A percentile compares a stretch with the other conserved stretches of the same genome.
These are phyloP conservation scores for Collybiopsis confluens DNA, from an alignment of 768 basidiomycete species.

Conservation along the genomic window DNA sequence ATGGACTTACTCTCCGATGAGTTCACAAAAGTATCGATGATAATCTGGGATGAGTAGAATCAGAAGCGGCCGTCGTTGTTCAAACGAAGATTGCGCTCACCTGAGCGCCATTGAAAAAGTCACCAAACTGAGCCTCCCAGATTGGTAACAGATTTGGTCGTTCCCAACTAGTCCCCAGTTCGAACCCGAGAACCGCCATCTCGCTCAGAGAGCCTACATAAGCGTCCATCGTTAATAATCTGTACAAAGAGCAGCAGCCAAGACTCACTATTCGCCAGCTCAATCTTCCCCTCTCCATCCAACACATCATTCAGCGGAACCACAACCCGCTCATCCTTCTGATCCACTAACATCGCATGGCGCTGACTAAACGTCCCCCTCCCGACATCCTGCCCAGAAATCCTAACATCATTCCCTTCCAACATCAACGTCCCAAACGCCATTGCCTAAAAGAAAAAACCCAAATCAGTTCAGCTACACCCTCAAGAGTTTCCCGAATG, in stretches of 20 bases:
- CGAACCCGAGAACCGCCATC: conserved; percentile 88
- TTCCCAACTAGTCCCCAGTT: conserved; percentile 90
- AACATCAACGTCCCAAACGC: conserved; percentile 85
- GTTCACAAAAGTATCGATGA: conserved; percentile 85
- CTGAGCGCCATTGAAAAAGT: conserved; percentile 91
- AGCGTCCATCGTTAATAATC: background rate
- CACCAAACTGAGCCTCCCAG: conserved; percentile 95
- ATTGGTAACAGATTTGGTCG: conserved; percentile 75
- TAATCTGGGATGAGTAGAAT: conserved; percentile 41
- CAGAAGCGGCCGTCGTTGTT: background rate
- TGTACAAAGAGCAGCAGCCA: background rate
- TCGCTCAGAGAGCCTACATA: conserved; percentile 78
- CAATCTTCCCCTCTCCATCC: conserved; percentile 60
- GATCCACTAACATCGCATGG: conserved; percentile 91
- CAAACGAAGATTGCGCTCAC: conserved; percentile 19
- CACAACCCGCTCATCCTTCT: conserved; percentile 71
- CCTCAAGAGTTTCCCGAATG: no score
- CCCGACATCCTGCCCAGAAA: conserved; percentile 92
- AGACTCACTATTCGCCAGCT: conserved; percentile 78
- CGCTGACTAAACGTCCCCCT: conserved; percentile 86
- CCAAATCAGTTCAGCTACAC: background rate
- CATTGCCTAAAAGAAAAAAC: conserved; percentile 49
- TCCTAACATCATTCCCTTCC: conserved; percentile 78
- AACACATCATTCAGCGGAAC: conserved; percentile 79
- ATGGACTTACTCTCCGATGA: conserved; percentile 75